These are phyloP conservation scores for Prunus dulcis DNA, from an alignment of 306 rosid genomes.

Conservation along the genomic window DNA sequence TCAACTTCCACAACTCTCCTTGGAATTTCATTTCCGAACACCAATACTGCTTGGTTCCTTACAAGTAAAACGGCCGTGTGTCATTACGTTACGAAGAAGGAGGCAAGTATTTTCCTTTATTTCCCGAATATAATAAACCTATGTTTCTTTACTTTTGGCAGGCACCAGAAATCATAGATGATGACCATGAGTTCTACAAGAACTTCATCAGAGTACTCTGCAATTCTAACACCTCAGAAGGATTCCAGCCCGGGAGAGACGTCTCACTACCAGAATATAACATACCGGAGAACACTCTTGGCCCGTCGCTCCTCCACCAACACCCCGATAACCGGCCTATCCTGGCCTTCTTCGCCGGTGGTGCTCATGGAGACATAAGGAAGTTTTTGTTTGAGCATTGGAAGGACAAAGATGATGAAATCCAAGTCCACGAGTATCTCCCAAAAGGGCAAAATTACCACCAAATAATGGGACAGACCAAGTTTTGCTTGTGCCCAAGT, in stretches of 20 bases:
- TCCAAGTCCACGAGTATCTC: constrained; percentile 33
- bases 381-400: constrained; percentile 31
- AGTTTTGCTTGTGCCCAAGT: constrained; percentile 45
- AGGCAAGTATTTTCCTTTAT: too few relatives aligned
- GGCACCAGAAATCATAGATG: constrained; percentile 34
- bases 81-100: too few relatives aligned
- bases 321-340: constrained; percentile 21
- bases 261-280: constrained; percentile 35
- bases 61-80: too few relatives aligned
- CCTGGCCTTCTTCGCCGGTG: constrained; percentile 42
- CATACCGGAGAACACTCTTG: constrained; percentile 16
- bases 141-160: background rate
- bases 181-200: constrained; percentile 22
- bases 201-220: constrained; percentile 36
- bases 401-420: constrained; percentile 23
- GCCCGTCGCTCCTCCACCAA: constrained; percentile 16
- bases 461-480: constrained; percentile 28
- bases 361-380: constrained; percentile 36
- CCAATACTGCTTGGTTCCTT: too few relatives aligned
- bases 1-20: too few relatives aligned
- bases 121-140: background rate
- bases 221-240: constrained; percentile 41
- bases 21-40: too few relatives aligned
- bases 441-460: constrained; percentile 30
- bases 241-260: constrained; percentile 34